phyloP scores from a whole-genome alignment of 768 basidiomycete genomes.

The Strobilomyces dryophilus region DNA sequence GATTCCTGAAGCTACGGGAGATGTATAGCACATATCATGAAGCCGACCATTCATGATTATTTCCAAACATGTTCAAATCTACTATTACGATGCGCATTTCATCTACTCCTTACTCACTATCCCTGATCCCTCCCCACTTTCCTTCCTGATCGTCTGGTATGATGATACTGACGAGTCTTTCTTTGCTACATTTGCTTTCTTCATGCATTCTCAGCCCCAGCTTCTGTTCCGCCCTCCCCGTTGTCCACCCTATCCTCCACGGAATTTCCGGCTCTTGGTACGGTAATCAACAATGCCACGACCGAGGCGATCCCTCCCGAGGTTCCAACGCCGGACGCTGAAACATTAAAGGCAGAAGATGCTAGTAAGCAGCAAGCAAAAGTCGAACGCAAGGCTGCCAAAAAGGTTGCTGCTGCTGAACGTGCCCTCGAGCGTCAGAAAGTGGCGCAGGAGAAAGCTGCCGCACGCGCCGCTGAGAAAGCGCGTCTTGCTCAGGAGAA shows the following conservation, averaged over 20 bases:
- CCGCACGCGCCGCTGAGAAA: slow-evolving; percentile 47
- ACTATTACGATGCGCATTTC: slow-evolving; percentile 6
- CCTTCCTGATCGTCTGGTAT: slow-evolving; percentile 41
- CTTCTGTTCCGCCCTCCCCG: slow-evolving; percentile 35
- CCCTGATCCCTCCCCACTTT: slow-evolving; percentile 38
- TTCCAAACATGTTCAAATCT: slow-evolving; percentile 2
- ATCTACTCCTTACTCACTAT: slow-evolving; percentile 12
- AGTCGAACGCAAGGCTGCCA: slow-evolving; percentile 58
- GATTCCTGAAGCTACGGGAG: slow-evolving; percentile 27
- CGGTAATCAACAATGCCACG: slow-evolving; percentile 12
- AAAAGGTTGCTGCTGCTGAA: slow-evolving; percentile 59
- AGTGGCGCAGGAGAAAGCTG: slow-evolving; percentile 54
- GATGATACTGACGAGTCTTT: slow-evolving; percentile 40
- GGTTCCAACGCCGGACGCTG: slow-evolving; percentile 17
- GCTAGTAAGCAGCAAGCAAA: slow-evolving; percentile 48
- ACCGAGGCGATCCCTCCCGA: slow-evolving; percentile 15
- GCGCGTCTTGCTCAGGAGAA: slow-evolving; percentile 52
- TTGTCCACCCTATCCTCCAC: slow-evolving; percentile 53
- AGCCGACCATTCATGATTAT: slow-evolving; percentile 20
- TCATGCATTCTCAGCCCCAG: slow-evolving; percentile 32
- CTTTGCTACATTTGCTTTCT: slow-evolving; percentile 19
- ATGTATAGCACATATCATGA: slow-evolving; percentile 16
- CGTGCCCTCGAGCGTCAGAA: slow-evolving; percentile 60
- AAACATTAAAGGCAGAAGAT: slow-evolving; percentile 29
- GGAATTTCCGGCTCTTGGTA: slow-evolving; percentile 70